Conservation (phyloP, 805 yeast species). For the Myxozyma neotropica region DNA sequence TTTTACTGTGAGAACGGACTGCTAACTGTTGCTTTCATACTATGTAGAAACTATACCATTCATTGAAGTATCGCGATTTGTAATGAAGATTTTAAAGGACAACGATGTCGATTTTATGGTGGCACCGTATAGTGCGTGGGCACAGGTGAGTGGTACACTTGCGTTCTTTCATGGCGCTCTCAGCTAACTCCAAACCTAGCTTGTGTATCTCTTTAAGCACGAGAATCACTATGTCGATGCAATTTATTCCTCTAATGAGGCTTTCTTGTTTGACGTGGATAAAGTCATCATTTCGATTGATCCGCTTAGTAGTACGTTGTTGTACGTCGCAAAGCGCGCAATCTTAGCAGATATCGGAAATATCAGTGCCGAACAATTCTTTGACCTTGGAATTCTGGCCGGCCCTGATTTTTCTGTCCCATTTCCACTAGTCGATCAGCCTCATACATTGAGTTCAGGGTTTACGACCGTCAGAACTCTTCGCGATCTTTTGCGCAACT, state of each 20-base stretch:
- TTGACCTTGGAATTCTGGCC: conserved; percentile 73
- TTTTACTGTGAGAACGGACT: neutral
- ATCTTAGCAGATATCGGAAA: conserved; percentile 61
- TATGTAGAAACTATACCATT: conserved; percentile 20
- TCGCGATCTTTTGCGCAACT: conserved; percentile 39
- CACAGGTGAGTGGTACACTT: conserved; percentile 35
- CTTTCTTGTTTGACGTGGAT: conserved; percentile 65
- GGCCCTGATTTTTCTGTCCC: conserved; percentile 80
- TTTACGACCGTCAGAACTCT: conserved; percentile 35
- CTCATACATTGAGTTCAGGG: conserved; percentile 12
- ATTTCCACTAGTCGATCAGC: conserved; percentile 50
- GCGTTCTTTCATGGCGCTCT: neutral
- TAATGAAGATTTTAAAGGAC: conserved; percentile 59
- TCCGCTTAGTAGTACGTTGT: conserved; percentile 62
- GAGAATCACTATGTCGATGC: conserved; percentile 63
- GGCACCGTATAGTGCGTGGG: conserved; percentile 80
- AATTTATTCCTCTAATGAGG: conserved; percentile 83
- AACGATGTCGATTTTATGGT: conserved; percentile 65
- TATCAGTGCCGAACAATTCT: conserved; percentile 64
- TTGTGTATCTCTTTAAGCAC: conserved; percentile 62
- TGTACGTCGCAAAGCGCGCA: conserved; percentile 61
- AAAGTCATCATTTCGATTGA: conserved; percentile 75
- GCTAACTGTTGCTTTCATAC: neutral
- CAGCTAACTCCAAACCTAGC: conserved; percentile 42
- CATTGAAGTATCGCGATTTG: conserved; percentile 16